Evolutionary conservation across 345 rosid genomes (phyloP), one percentile per base, ranked within the genome.

Genomic region (Aegle marmelos): DNA sequence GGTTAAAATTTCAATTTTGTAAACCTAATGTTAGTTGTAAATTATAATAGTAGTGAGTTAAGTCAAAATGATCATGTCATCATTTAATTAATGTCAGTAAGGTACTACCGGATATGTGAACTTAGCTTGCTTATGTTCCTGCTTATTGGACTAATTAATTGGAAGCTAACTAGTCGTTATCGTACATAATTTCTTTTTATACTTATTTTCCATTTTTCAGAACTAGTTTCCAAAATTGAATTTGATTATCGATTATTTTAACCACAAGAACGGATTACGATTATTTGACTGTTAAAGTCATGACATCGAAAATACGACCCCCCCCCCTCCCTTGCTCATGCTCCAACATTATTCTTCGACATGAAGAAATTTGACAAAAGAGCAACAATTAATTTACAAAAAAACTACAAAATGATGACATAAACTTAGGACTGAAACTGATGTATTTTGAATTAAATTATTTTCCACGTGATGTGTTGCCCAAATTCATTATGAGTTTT

Each of bases 1-100:
- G 83, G 36, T 83, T 83, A 78, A 77, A 77, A 68, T 80, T 85
- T 82, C 86, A 76, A 41, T 78, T 41, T 80, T 50, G 36, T 39
- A 41, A 54, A 77, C 79, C 79, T 64, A 70, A 78, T 66, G 39
- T 22, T 54, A 5, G n/a, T 45, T 64, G 31, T 27, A 3, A 4
- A 25, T 41, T 63, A 45, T n/a, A 5, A 69, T 61, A 25, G 65
- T 34, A 17, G 16, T 11, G 50, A 4, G 11, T 58, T 9, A 74
- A 33, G 74, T 79, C 78, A 74, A 72, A 77, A 39, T 80, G 57
- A 78, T 68, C 69, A 22, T 7, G 30, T 70, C 5, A 63, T 48
- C 36, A 28, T 27, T 36, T 50, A 79, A 75, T 80, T 67, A 50
- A 25, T 70, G 0, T 65, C 16, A 13, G 6, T 72, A 33, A 60